A percentile compares a stretch with the other conserved stretches of the same genome.
phyloP scores from a whole-genome alignment of 306 rosid species.

The Carpinus fangiana region DNA sequence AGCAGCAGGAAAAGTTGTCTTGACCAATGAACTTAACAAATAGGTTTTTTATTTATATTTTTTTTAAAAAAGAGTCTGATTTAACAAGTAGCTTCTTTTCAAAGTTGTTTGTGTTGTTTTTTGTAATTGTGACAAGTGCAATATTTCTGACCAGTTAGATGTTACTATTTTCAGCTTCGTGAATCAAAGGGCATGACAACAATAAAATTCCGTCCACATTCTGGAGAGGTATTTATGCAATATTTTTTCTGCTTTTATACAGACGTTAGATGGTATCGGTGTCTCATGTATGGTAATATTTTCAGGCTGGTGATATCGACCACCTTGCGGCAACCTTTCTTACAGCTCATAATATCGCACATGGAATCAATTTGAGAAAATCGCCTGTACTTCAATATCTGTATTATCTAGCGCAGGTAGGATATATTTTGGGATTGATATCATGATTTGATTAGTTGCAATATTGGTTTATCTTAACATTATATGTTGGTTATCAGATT shows the following conservation, averaged over 20 bases:
- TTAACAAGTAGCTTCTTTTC: not conserved
- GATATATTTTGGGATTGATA: slow-evolving; percentile 16
- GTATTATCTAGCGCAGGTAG: slow-evolving; percentile 88
- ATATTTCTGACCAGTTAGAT: slow-evolving; percentile 26
- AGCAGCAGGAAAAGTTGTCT: not conserved
- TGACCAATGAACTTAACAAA: not conserved
- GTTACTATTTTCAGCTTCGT: slow-evolving; percentile 76
- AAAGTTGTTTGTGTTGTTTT: slow-evolving; percentile 9
- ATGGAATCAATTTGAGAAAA: slow-evolving; percentile 94
- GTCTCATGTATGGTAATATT: slow-evolving; percentile 28
- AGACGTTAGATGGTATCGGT: slow-evolving; percentile 7
- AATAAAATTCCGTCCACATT: slow-evolving; percentile 95
- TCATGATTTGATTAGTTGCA: slow-evolving; percentile 16
- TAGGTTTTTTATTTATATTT: not conserved
- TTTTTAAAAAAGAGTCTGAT: not conserved
- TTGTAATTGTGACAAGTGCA: not conserved
- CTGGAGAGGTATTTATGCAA: slow-evolving; percentile 79
- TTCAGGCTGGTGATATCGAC: slow-evolving; percentile 97
- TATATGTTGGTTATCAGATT: slow-evolving; percentile 47
- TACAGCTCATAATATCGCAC: slow-evolving; percentile 81
- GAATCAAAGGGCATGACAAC: slow-evolving; percentile 96
- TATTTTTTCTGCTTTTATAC: slow-evolving; percentile 16
- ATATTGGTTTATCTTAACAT: slow-evolving; percentile 15
- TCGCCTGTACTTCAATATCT: slow-evolving; percentile 93
- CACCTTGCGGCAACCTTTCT: slow-evolving; percentile 98